Conservation (phyloP, 345 rosid species). For the Dipteronia sinensis region DNA sequence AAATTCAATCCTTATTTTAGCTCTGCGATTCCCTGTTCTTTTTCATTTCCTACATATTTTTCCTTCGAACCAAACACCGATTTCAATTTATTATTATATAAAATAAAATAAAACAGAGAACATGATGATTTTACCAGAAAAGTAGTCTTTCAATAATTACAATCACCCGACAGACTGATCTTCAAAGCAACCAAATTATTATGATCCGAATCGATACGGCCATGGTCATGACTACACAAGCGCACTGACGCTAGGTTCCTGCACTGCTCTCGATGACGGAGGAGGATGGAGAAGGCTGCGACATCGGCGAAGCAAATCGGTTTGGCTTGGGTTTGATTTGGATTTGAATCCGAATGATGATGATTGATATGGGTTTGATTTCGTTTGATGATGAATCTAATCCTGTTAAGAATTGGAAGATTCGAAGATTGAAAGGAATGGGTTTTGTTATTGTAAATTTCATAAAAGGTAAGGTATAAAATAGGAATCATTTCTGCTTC, state of each 20-base stretch:
- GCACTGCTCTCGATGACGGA: slow-evolving; percentile 4
- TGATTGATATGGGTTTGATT: no score
- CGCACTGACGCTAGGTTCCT: slow-evolving; percentile 7
- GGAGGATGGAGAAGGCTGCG: slow-evolving; percentile 21
- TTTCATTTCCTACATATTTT: slow-evolving; percentile 74
- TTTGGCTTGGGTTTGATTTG: no score
- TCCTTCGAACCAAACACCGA: slow-evolving; percentile 38
- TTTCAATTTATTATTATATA: neutral
- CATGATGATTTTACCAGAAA: slow-evolving; percentile 52
- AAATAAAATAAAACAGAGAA: neutral
- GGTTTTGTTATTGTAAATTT: no score
- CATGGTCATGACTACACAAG: slow-evolving; percentile 16
- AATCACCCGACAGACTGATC: slow-evolving; percentile 83
- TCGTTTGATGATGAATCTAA: no score
- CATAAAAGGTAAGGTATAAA: no score
- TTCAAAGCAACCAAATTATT: slow-evolving; percentile 70
- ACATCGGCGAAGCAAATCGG: slow-evolving; percentile 6
- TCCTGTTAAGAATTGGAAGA: no score
- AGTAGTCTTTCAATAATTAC: slow-evolving; percentile 68
- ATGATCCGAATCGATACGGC: slow-evolving; percentile 50
- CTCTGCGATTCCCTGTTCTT: slow-evolving; percentile 36
- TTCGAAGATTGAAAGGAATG: no score
- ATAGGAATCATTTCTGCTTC: no score
- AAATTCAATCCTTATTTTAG: slow-evolving; percentile 49
- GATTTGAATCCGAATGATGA: no score